Base-by-base conservation (phyloP, 768 basidiomycete species). In the Podaxis pistillaris region DNA sequence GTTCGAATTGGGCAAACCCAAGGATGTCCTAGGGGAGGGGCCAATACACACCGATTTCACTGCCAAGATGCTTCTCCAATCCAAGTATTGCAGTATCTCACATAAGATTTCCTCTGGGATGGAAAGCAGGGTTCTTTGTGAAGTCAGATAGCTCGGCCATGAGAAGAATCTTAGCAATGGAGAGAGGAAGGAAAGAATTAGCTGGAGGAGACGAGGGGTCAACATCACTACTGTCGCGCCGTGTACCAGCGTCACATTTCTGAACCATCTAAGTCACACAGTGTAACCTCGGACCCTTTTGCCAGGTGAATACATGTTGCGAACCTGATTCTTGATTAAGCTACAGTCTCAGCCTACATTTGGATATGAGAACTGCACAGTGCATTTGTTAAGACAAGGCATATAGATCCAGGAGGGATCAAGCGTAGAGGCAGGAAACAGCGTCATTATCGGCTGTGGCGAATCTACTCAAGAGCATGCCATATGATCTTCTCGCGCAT, bases 381-480 rank as follows among this genome's bases (percentile, higher is more conserved):
- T 26, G 24, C 24, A 26, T 26, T 26, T 26, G 24, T 26, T 2
- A 26, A 26, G 24, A 26, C 24, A 26, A 26, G 24, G 3, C 24
- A 26, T 26, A 26, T 26, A 26, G 50, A 57, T 70, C 65, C 40
- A 60, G 62, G 37, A 62, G 2, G 57, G 57, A 9, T 51, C 46
- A 36, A 58, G 51, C 0, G 56, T 67, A 13, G 60, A 62, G 11
- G 50, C 68, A 3, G 56, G 70, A 12, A 69, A 75, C 0, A 73
- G 82, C 4, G 74, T 87, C 1, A 74, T 89, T 2, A 72, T 88
- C 1, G 88, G 88, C 4, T 83, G 87, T 26, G 87, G 87, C 4
- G 88, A 84, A 68, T 88, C 87, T 9, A 84, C 85, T 0, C 84
- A 86, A 73, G 88, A 89, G 79, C 76, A 67, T 51, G 75, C 69